Evolutionary conservation across 306 rosid species (phyloP).

Genomic region (Neltuma alba): DNA sequence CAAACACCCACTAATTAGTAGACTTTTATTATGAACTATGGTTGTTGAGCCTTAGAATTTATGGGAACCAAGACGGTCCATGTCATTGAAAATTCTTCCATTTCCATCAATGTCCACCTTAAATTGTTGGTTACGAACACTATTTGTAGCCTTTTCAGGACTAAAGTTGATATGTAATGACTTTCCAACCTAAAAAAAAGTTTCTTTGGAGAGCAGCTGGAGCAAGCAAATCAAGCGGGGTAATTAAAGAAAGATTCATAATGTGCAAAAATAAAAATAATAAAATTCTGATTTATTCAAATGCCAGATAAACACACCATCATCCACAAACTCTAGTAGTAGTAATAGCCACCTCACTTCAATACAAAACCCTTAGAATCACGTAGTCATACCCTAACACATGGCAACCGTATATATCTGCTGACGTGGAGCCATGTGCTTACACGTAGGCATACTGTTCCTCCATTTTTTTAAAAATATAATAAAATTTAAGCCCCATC

Average conservation of each 20-base stretch:
- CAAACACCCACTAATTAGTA: background rate
- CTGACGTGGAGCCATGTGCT: background rate
- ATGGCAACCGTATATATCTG: background rate
- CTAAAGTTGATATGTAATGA: background rate
- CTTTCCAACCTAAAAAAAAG: background rate
- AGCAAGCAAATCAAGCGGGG: background rate
- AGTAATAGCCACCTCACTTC: slow-evolving; percentile 23
- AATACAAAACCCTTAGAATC: slow-evolving; percentile 3
- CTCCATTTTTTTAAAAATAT: slow-evolving; percentile 20
- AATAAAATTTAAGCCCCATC: slow-evolving; percentile 24
- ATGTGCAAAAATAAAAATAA: slow-evolving; percentile 8
- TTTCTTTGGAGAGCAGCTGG: background rate
- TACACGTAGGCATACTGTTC: slow-evolving; percentile 1
- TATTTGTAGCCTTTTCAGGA: background rate
- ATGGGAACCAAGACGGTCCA: background rate
- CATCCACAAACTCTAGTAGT: slow-evolving; percentile 30
- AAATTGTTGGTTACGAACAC: background rate
- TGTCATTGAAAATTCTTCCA: background rate
- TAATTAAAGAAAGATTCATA: background rate
- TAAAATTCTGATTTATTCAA: slow-evolving; percentile 51
- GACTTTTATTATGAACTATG: background rate
- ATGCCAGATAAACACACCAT: slow-evolving; percentile 53
- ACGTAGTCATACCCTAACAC: background rate
- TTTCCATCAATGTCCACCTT: background rate
- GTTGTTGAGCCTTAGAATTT: background rate